Evolutionary conservation across 2,329 filamentous ascomycete genomes (phyloP).

Genomic region (Neofusicoccum sp.): DNA sequence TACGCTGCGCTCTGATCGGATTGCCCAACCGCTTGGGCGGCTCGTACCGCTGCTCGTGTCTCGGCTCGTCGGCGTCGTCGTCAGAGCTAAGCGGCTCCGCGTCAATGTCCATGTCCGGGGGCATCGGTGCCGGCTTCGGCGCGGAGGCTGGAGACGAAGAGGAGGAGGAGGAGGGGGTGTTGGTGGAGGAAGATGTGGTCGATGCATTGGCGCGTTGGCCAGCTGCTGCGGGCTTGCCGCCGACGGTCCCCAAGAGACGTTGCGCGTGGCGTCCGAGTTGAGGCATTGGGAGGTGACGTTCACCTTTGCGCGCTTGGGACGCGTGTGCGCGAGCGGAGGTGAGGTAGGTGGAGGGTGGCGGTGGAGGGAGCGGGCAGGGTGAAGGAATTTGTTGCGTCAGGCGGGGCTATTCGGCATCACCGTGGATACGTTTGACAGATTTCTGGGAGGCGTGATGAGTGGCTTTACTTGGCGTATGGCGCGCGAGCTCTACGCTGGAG

Average conservation of each 20-base stretch:
- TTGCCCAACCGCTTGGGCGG: no score
- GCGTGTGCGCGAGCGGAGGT: background rate
- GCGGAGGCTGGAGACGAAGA: background rate
- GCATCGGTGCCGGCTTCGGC: background rate
- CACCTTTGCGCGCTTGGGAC: background rate
- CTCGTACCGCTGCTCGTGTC: no score
- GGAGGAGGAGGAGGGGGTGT: background rate
- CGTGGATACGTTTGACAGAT: no score
- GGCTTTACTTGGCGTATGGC: no score
- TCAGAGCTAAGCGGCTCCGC: background rate
- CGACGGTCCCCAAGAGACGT: background rate
- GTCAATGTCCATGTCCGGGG: background rate
- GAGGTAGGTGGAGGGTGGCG: no score
- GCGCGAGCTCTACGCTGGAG: no score
- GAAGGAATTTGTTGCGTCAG: no score
- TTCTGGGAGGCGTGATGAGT: no score
- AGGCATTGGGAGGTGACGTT: background rate
- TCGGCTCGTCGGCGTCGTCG: no score
- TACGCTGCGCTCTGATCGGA: no score
- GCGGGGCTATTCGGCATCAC: no score
- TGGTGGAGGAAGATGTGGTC: no score
- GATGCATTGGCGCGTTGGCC: background rate
- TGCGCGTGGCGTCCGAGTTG: background rate
- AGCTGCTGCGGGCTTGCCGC: background rate
- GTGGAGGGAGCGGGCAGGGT: background rate